Percentiles rank a stretch among this genome's conserved stretches.
Evolutionary conservation across 2,329 filamentous ascomycete genomes (phyloP).

Genomic region (Colletotrichum gloeosporioides): DNA sequence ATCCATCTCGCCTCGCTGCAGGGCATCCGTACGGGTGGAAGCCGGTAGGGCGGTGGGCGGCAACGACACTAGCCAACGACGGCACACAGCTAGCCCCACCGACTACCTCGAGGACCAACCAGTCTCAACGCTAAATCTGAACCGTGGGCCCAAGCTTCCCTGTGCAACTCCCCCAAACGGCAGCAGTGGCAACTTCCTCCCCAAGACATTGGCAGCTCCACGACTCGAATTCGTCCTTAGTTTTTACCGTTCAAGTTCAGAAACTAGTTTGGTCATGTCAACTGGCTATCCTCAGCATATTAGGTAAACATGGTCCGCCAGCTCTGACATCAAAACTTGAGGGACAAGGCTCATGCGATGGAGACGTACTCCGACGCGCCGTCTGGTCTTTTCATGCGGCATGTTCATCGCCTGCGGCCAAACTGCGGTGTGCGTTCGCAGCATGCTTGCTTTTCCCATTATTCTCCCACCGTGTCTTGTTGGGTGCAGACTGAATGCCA

Average conservation of each 20-base stretch:
- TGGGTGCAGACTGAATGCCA: not conserved
- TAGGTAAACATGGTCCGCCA: not conserved
- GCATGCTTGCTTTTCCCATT: not conserved
- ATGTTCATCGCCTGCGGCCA: not conserved
- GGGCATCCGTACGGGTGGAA: not conserved
- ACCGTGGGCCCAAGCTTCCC: conserved; percentile 1
- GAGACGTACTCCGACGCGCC: not conserved
- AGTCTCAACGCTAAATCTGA: not conserved
- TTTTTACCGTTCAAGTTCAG: not conserved
- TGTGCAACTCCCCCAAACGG: not conserved
- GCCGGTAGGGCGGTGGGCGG: not conserved
- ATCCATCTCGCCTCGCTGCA: conserved; percentile 12
- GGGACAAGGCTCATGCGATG: not conserved
- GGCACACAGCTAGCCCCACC: not conserved
- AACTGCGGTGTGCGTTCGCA: not conserved
- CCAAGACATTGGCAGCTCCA: not conserved
- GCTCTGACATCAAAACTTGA: not conserved
- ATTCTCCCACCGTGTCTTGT: not conserved
- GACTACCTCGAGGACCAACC: not conserved
- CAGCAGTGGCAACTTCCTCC: not conserved
- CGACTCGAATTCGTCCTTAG: not conserved
- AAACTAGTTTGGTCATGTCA: not conserved
- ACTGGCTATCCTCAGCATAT: not conserved
- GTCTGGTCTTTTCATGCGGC: not conserved
- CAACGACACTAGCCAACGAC: not conserved